phyloP scores from a whole-genome alignment of 1,139 yeast species.

The Spathaspora sp. region DNA sequence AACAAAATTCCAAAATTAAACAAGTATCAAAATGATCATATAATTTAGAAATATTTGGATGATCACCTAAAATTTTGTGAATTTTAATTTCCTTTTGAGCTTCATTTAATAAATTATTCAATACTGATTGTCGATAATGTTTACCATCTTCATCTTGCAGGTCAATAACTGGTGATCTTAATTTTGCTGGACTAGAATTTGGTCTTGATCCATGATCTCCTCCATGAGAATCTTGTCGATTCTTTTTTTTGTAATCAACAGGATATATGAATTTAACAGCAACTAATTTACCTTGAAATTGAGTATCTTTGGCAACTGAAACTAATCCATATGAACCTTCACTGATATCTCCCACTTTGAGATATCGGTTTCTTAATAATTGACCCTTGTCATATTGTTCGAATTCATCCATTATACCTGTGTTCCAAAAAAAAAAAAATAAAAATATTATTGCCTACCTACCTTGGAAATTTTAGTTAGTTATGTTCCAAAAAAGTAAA shows the following conservation, averaged over 20 bases:
- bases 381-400: constrained; percentile 60
- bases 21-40: constrained; percentile 80
- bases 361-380: constrained; percentile 62
- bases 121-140: constrained; percentile 24
- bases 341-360: constrained; percentile 73
- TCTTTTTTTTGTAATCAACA: constrained; percentile 35
- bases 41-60: constrained; percentile 63
- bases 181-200: constrained; percentile 40
- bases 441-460: too few relatives aligned
- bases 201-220: constrained; percentile 29
- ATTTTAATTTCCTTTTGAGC: constrained; percentile 79
- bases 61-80: constrained; percentile 66
- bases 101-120: constrained; percentile 51
- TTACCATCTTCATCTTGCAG: constrained; percentile 12
- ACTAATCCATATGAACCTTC: constrained; percentile 95
- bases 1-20: constrained; percentile 81
- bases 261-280: constrained; percentile 83
- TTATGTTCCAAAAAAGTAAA: not conserved
- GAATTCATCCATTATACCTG: constrained; percentile 42
- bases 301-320: constrained; percentile 75
- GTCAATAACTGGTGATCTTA: constrained; percentile 21
- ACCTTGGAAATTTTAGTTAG: not conserved
- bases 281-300: constrained; percentile 52
- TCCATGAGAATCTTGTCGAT: constrained; percentile 11
- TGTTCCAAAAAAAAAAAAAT: not conserved